phyloP scores from a whole-genome alignment of 2,329 filamentous ascomycete genomes.

The Zymoseptoria ardabiliae region DNA sequence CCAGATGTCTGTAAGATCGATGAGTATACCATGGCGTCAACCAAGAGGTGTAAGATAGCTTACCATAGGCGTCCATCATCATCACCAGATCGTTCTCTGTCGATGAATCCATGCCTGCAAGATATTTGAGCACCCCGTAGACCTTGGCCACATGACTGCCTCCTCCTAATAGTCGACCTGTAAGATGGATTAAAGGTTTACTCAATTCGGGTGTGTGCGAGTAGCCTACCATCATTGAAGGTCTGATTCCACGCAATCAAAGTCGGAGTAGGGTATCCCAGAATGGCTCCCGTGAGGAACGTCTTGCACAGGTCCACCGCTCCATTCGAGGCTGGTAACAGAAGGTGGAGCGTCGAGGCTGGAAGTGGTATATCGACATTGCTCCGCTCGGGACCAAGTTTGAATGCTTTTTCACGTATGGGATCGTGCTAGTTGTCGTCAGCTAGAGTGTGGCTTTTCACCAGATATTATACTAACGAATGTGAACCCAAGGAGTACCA shows the following conservation, averaged over 20 bases:
- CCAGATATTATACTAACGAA: neutral
- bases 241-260: constrained; percentile 18
- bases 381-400: neutral
- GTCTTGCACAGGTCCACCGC: constrained; percentile 18
- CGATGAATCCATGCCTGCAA: constrained; percentile 10
- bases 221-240: constrained; percentile 4
- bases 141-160: constrained; percentile 21
- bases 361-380: neutral
- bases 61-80: constrained; percentile 23
- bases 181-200: too few relatives aligned
- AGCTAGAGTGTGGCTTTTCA: neutral
- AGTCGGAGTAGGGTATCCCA: constrained; percentile 15
- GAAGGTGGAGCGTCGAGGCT: constrained; percentile 12
- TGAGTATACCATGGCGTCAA: neutral
- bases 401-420: neutral
- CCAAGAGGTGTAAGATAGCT: neutral
- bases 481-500: neutral
- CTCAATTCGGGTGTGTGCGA: too few relatives aligned
- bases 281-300: constrained; percentile 11
- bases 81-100: constrained; percentile 18
- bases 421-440: neutral
- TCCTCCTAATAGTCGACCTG: constrained; percentile 10
- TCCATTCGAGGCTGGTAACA: constrained; percentile 14
- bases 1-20: constrained; percentile 17
- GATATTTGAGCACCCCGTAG: constrained; percentile 12